These are phyloP conservation scores for Cryptococcus sp. DNA, from an alignment of 1,284 basidiomycete genomes.

Conservation along the genomic window DNA sequence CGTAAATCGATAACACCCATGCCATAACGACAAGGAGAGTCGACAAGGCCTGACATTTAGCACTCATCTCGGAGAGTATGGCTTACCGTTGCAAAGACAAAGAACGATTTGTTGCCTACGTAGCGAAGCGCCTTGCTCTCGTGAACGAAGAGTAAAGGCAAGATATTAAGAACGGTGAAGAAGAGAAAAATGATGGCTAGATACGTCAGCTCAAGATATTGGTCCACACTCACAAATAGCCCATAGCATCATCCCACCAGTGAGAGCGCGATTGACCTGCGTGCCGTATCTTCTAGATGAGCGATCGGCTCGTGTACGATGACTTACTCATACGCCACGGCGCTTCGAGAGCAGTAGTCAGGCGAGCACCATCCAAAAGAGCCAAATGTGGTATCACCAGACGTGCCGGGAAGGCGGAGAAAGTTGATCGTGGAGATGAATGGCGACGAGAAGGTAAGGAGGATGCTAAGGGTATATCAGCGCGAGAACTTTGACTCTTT, in stretches of 20 bases:
- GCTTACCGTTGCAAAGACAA: constrained; percentile 36
- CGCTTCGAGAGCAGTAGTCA: constrained; percentile 30
- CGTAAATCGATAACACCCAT: constrained; percentile 49
- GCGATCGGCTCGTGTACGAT: background rate
- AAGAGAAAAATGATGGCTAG: constrained; percentile 43
- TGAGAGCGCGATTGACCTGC: constrained; percentile 44
- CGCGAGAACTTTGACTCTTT: background rate
- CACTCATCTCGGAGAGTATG: background rate
- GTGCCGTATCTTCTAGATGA: constrained; percentile 32
- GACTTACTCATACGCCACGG: constrained; percentile 44
- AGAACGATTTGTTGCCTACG: constrained; percentile 43
- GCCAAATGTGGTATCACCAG: constrained; percentile 37
- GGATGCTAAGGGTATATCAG: constrained; percentile 29
- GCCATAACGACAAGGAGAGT: constrained; percentile 26
- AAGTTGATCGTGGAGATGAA: constrained; percentile 48
- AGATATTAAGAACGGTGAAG: constrained; percentile 42
- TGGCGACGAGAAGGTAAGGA: constrained; percentile 49
- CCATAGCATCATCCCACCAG: constrained; percentile 50
- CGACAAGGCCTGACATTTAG: constrained; percentile 19
- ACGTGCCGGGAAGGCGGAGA: constrained; percentile 23
- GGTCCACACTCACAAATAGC: constrained; percentile 34
- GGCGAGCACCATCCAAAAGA: constrained; percentile 47
- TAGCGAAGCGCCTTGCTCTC: constrained; percentile 38
- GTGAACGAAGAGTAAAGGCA: constrained; percentile 46
- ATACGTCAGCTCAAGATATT: no score